Base-by-base conservation (phyloP, 163 green algal species). In the Chlorella variabilis region DNA sequence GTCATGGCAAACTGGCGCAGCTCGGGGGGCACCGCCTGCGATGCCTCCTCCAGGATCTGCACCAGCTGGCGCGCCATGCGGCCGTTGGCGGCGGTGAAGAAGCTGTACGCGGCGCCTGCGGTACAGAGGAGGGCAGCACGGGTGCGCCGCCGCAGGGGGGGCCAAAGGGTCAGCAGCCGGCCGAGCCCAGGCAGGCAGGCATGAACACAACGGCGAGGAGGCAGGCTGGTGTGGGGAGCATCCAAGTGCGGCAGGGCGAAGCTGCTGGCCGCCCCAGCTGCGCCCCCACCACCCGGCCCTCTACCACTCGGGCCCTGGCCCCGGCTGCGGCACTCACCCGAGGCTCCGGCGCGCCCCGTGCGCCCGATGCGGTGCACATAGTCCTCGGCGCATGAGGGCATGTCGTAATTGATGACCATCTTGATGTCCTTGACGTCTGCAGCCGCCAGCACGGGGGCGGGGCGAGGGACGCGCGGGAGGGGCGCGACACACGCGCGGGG, bases 311-410 rank as follows among this genome's bases (percentile, higher is more conserved):
- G n/a, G n/a, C n/a, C n/a, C n/a, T n/a, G n/a, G n/a, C n/a, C n/a
- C n/a, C n/a, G n/a, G n/a, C n/a, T 31, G 45, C n/a, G 33, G 4
- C 69, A 27, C 66, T 94, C 92, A 42, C 96, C 96, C 4, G 87
- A 94, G 13, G 91, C 91, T 33, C 96, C 97, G 6, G 96, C 97
- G 51, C 97, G 91, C 13, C 96, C 97, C 18, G 97, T 99, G 49
- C 97, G 94, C 21, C 97, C 96, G 76, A 99, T 99, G 84, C 97
- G 92, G 85, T 99, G 97, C 34, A 99, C 91, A 87, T 99, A 99
- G 87, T 92, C 92, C 67, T 93, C 88, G 7, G 93, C 81, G 62
- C 86, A 90, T 58, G 77, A 88, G 29, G 97, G 97, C 81, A 96
- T 95, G 82, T 99, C 97, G 74, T 97, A 98, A 87, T 98, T 99